Evolutionary conservation across 208 protist genomes (phyloP).

Genomic region (Acanthamoeba castellanii): DNA sequence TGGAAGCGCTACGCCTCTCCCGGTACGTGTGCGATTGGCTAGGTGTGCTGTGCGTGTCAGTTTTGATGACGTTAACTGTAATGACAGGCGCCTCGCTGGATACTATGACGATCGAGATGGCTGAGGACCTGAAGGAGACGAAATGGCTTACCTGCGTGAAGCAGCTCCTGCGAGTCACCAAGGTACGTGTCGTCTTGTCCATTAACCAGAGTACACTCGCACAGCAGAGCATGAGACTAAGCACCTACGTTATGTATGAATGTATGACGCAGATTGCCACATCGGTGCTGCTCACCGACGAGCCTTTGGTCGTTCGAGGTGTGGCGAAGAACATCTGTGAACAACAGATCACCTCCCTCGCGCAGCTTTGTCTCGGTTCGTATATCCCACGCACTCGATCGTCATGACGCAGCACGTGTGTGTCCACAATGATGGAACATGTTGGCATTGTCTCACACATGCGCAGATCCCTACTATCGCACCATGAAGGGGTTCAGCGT

Average conservation of each 20-base stretch:
- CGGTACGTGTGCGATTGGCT: neutral
- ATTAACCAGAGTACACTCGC: neutral
- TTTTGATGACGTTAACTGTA: neutral
- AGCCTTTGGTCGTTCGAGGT: neutral
- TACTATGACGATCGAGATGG: neutral
- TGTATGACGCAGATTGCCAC: neutral
- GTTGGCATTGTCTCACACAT: neutral
- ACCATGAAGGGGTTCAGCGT: conserved; percentile 93
- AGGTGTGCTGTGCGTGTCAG: neutral
- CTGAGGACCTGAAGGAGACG: conserved; percentile 38
- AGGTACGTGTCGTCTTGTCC: neutral
- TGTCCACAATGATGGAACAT: neutral
- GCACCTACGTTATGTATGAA: neutral
- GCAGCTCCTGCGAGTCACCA: conserved; percentile 23
- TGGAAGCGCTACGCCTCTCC: neutral
- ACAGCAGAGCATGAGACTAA: neutral
- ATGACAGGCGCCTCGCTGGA: neutral
- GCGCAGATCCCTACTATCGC: conserved; percentile 93
- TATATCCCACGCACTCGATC: neutral
- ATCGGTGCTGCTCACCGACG: neutral
- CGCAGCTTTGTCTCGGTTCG: conserved; percentile 53
- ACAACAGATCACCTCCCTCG: conserved; percentile 45
- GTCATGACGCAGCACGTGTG: neutral
- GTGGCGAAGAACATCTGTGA: conserved; percentile 19
- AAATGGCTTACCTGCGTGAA: conserved; percentile 20